Percentiles rank a stretch among this genome's conserved stretches.
Conservation (phyloP, 192 early-diverging fungal species). For the Diversispora epigaea region DNA sequence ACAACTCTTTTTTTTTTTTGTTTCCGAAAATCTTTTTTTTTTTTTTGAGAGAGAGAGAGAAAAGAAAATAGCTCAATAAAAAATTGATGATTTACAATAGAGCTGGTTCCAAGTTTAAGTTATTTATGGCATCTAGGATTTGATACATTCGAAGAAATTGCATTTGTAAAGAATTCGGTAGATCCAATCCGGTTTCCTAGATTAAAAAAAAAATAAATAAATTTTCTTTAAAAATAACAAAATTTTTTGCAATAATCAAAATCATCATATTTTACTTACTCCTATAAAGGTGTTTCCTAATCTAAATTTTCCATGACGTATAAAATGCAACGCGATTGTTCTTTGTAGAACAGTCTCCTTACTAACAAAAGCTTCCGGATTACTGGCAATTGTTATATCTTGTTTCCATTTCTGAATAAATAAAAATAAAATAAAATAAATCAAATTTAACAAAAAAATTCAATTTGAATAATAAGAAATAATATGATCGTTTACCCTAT, state of each 20-base stretch:
- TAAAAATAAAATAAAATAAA: conserved; percentile 2
- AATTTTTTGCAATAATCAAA: too few species aligned
- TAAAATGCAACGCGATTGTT: conserved; percentile 73
- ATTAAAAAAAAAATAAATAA: conserved; percentile 27
- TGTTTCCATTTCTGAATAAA: conserved; percentile 68
- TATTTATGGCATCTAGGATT: conserved; percentile 64
- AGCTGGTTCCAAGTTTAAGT: conserved; percentile 61
- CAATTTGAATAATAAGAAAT: conserved; percentile 2
- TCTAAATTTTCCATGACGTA: conserved; percentile 85
- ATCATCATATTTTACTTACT: conserved; percentile 24
- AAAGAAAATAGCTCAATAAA: not conserved
- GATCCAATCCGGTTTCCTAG: conserved; percentile 45
- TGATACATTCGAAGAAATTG: conserved; percentile 84
- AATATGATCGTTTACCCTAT: conserved; percentile 51
- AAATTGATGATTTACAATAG: conserved; percentile 44
- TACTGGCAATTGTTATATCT: conserved; percentile 58
- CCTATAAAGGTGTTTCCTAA: conserved; percentile 66
- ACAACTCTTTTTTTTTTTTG: too few species aligned
- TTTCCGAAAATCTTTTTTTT: not conserved
- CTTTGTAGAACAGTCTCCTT: conserved; percentile 63
- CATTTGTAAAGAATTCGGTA: conserved; percentile 48
- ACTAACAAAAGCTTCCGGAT: conserved; percentile 74
- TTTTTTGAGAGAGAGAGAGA: not conserved
- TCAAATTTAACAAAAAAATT: conserved; percentile 5
- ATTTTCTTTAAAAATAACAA: not conserved